Evolutionary conservation across 2,329 filamentous ascomycete species (phyloP).

Genomic region (Tolypocladium paradoxum): DNA sequence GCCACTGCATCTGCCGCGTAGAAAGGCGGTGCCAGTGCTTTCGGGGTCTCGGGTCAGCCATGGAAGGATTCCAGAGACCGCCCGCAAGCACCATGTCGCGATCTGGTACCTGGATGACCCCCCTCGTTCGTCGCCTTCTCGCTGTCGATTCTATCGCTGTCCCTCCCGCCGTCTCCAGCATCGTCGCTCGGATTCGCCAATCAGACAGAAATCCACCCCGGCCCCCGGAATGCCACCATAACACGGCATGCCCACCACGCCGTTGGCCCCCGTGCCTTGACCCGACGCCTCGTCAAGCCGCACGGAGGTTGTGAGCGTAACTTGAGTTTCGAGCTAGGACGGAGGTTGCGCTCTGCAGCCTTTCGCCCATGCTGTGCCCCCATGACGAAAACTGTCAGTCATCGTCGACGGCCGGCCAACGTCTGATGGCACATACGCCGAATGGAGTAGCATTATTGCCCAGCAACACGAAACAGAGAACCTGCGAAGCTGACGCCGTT

Average conservation of each 20-base stretch:
- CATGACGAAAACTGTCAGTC: not conserved
- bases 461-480: not conserved
- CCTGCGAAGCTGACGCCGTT: not conserved
- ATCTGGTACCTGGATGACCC: not conserved
- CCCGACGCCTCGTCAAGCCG: not conserved
- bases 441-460: not conserved
- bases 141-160: too few species aligned
- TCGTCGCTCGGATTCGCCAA: too few species aligned
- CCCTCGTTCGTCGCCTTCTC: not conserved
- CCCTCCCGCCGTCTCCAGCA: too few species aligned
- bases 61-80: not conserved
- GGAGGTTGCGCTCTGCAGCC: not conserved
- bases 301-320: not conserved
- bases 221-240: too few species aligned
- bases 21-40: not conserved
- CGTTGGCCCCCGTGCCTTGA: too few species aligned
- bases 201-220: too few species aligned
- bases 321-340: not conserved
- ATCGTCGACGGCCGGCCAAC: not conserved
- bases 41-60: not conserved
- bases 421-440: not conserved
- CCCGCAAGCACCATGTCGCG: not conserved
- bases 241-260: too few species aligned
- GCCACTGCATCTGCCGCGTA: not conserved
- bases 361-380: not conserved